These are phyloP conservation scores for Sphagnum contortum DNA, from an alignment of 225 moss, liverwort and hornwort genomes.

Conservation along the genomic window DNA sequence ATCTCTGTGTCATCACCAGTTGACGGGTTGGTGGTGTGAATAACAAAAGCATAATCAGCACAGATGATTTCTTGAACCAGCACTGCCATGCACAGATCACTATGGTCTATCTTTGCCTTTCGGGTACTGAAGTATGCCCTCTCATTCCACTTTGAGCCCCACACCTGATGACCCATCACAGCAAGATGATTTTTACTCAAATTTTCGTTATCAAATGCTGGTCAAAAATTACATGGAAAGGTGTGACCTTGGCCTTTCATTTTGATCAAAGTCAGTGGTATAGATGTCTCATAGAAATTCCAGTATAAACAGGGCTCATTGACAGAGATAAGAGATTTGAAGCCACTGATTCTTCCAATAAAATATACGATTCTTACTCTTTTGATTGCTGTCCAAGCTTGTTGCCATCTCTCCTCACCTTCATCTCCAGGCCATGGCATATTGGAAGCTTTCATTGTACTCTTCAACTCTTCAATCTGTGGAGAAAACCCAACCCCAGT, in stretches of 20 bases:
- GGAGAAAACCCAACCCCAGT: neutral
- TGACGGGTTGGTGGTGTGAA: conserved; percentile 85
- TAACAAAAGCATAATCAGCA: conserved; percentile 92
- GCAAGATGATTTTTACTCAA: neutral
- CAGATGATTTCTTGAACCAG: conserved; percentile 89
- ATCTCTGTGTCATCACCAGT: conserved; percentile 71
- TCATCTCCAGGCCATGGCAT: conserved; percentile 98
- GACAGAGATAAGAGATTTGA: no score
- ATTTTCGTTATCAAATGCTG: neutral
- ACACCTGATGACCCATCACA: conserved; percentile 36
- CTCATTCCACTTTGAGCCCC: conserved; percentile 99
- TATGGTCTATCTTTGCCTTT: conserved; percentile 89
- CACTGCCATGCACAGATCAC: conserved; percentile 88
- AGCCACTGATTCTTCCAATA: neutral
- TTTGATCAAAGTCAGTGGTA: neutral
- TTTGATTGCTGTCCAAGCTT: conserved; percentile 92
- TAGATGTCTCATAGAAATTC: neutral
- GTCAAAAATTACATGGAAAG: neutral
- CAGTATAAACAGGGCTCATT: no score
- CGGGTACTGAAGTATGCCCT: conserved; percentile 93
- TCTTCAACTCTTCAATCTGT: conserved; percentile 67
- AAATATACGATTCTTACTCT: conserved; percentile 17
- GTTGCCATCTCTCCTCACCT: conserved; percentile 73
- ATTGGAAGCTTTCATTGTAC: conserved; percentile 43
- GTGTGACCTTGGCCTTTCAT: neutral